Conservation (phyloP, 2,329 filamentous ascomycete species). For the Lasiodiplodia sp. region DNA sequence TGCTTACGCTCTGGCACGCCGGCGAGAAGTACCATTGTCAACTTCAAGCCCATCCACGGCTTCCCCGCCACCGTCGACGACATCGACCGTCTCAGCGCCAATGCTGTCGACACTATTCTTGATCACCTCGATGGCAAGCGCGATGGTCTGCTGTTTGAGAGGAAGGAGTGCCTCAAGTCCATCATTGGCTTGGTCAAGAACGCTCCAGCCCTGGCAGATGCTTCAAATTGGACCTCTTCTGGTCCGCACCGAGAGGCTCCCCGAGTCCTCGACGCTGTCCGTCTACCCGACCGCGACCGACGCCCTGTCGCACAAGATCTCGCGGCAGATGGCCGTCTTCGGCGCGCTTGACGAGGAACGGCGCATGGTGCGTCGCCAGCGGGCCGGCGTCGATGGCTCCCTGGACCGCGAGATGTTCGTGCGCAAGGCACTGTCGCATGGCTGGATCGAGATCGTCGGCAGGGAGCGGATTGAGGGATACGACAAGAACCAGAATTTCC, state of each 20-base stretch:
- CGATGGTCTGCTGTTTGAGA: no score
- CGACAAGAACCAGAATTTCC: conserved; percentile 38
- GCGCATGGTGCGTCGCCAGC: not conserved
- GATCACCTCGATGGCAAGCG: no score
- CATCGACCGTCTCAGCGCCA: no score
- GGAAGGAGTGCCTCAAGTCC: no score
- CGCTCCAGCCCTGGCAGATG: no score
- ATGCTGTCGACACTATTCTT: no score
- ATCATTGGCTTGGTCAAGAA: no score
- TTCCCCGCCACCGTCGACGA: no score
- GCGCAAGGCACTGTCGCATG: not conserved
- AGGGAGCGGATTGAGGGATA: not conserved
- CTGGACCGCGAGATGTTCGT: not conserved
- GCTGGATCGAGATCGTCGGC: not conserved
- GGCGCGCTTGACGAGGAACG: not conserved
- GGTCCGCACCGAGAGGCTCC: no score
- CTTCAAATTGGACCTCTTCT: no score
- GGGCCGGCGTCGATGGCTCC: not conserved
- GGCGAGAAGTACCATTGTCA: no score
- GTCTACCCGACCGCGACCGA: not conserved
- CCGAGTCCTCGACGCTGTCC: not conserved
- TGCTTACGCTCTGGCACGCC: not conserved
- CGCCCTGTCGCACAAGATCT: not conserved
- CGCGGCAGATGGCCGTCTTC: not conserved
- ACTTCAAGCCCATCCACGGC: no score